A percentile compares a stretch with the other conserved stretches of the same genome.
These are phyloP conservation scores for Xylaria hypoxylon DNA, from an alignment of 2,329 filamentous ascomycete species.

Conservation along the genomic window DNA sequence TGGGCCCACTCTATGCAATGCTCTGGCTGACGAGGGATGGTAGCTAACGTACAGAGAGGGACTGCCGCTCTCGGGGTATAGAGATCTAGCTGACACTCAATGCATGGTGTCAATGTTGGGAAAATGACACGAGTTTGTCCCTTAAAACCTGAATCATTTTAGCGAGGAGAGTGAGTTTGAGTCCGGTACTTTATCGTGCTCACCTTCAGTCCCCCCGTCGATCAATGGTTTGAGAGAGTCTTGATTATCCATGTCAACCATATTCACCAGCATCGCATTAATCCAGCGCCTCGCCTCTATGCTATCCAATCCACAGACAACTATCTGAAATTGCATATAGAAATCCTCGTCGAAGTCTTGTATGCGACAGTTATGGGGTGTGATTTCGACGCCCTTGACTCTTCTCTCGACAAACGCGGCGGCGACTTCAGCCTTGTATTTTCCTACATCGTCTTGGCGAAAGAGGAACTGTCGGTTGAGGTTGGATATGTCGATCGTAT, in stretches of 20 bases:
- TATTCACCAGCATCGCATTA: conserved; percentile 89
- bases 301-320: conserved; percentile 95
- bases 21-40: conserved; percentile 95
- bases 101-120: conserved; percentile 92
- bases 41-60: conserved; percentile 94
- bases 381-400: conserved; percentile 92
- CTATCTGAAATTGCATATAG: conserved; percentile 95
- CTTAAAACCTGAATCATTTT: conserved; percentile 79
- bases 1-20: conserved; percentile 99
- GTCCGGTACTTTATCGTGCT: conserved; percentile 25
- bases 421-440: conserved; percentile 92
- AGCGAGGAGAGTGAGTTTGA: conserved; percentile 21
- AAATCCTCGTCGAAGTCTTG: conserved; percentile 97
- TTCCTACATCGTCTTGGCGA: conserved; percentile 89
- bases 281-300: conserved; percentile 99
- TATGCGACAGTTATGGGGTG: conserved; percentile 91
- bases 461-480: conserved; percentile 98
- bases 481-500: conserved; percentile 98
- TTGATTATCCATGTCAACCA: conserved; percentile 85
- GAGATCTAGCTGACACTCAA: conserved; percentile 99
- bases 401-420: conserved; percentile 90
- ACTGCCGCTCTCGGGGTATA: conserved; percentile 97
- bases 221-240: conserved; percentile 94
- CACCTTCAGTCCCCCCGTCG: conserved; percentile 93
- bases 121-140: conserved; percentile 93